Conservation (phyloP, 129 eudicot species). For the Artemisia annua region DNA sequence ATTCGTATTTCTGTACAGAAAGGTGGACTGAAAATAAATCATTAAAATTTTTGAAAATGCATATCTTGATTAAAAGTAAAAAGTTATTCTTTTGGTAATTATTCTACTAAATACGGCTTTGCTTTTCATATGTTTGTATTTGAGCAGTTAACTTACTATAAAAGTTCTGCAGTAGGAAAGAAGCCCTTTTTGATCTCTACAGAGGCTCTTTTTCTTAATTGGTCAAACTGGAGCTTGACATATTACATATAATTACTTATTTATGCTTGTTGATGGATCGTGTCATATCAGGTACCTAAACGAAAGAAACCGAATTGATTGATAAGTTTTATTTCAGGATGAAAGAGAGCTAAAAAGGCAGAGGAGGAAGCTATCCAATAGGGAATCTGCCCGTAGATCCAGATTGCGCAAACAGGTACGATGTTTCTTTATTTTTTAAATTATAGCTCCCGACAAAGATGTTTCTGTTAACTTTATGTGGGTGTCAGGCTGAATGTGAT, state of each 20-base stretch:
- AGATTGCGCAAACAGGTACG: constrained; percentile 89
- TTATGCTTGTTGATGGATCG: constrained; percentile 10
- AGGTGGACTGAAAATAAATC: background rate
- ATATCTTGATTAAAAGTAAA: background rate
- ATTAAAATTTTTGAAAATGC: background rate
- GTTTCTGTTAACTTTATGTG: constrained; percentile 4
- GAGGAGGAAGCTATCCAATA: constrained; percentile 92
- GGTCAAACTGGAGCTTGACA: background rate
- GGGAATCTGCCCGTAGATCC: constrained; percentile 97
- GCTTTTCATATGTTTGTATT: background rate
- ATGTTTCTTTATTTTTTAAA: too few relatives aligned
- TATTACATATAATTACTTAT: background rate
- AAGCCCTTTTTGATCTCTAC: background rate
- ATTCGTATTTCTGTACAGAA: background rate
- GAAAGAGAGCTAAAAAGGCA: constrained; percentile 94
- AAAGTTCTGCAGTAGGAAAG: background rate
- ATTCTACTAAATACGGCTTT: background rate
- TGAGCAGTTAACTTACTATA: background rate
- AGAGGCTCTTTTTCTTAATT: background rate
- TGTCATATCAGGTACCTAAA: background rate
- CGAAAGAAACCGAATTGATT: constrained; percentile 15
- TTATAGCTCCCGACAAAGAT: too few relatives aligned
- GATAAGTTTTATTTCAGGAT: constrained; percentile 49
- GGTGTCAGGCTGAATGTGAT: constrained; percentile 81
- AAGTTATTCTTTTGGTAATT: background rate